Percentiles rank a stretch among this genome's conserved stretches.
These are phyloP conservation scores for Dactylorhiza incarnata DNA, from an alignment of 106 monocot genomes.

Conservation along the genomic window DNA sequence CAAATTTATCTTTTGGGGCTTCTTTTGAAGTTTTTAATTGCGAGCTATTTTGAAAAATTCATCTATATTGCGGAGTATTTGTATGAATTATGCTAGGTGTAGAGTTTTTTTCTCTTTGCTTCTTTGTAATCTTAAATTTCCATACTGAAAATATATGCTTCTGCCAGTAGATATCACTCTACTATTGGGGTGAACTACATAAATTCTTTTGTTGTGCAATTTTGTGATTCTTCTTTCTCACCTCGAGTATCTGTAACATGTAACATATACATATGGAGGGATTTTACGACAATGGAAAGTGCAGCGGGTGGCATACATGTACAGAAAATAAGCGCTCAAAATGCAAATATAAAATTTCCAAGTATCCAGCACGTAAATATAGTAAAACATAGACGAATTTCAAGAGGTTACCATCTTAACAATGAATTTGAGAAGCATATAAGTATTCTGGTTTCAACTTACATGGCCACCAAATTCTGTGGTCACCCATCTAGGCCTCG, in stretches of 20 bases:
- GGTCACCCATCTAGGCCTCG: constrained; percentile 73
- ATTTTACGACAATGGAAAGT: neutral
- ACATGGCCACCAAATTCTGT: constrained; percentile 98
- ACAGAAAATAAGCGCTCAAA: neutral
- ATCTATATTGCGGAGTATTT: no score
- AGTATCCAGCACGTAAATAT: neutral
- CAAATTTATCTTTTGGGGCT: no score
- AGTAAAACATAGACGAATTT: neutral
- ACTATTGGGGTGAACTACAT: no score
- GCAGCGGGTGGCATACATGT: neutral
- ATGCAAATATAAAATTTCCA: neutral
- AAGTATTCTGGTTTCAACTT: constrained; percentile 20
- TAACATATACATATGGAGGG: neutral
- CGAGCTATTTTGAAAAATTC: no score
- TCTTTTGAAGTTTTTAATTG: no score
- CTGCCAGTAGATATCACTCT: no score
- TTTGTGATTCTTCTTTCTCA: no score
- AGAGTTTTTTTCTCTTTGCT: no score
- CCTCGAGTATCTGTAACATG: neutral
- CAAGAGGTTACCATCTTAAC: neutral
- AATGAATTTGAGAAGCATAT: neutral
- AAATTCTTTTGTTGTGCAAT: no score
- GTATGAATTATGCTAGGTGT: no score
- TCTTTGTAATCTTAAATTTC: no score
- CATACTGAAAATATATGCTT: no score